Evolutionary conservation across 176 grass and related monocot species (phyloP).

Genomic region (Bromus sterilis): DNA sequence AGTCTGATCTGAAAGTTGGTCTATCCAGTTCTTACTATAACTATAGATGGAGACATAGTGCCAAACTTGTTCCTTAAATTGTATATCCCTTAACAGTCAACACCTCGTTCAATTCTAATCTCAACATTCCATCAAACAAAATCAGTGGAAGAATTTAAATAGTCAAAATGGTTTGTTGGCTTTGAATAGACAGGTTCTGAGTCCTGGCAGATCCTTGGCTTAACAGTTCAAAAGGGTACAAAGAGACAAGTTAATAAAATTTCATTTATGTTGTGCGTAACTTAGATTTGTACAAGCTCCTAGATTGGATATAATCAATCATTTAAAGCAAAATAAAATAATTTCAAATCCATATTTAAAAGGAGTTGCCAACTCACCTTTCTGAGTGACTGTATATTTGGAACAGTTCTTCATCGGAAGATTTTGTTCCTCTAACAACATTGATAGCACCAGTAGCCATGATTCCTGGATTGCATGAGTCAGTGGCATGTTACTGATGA

Average conservation of each 20-base stretch:
- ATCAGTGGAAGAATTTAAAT: neutral
- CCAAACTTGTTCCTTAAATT: neutral
- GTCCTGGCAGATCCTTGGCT: neutral
- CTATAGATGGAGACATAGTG: neutral
- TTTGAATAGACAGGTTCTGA: neutral
- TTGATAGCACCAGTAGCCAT: conserved; percentile 92
- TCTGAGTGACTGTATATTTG: conserved; percentile 94
- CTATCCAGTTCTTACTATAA: conserved; percentile 19
- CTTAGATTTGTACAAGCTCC: neutral
- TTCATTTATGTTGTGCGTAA: neutral
- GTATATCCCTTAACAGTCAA: neutral
- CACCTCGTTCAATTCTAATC: neutral
- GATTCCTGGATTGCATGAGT: conserved; percentile 48
- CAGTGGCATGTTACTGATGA: neutral
- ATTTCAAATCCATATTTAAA: neutral
- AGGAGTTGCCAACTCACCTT: conserved; percentile 31
- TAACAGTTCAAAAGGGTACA: neutral
- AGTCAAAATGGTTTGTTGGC: neutral
- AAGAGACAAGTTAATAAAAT: neutral
- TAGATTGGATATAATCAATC: neutral
- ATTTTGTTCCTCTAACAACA: conserved; percentile 88
- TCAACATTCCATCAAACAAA: conserved; percentile 3
- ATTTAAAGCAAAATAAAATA: neutral
- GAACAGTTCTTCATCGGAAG: conserved; percentile 73
- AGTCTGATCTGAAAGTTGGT: neutral